A percentile compares a stretch with the other conserved stretches of the same genome.
phyloP scores from a whole-genome alignment of 164 flowering plant genomes.

The Stephania japonica region DNA sequence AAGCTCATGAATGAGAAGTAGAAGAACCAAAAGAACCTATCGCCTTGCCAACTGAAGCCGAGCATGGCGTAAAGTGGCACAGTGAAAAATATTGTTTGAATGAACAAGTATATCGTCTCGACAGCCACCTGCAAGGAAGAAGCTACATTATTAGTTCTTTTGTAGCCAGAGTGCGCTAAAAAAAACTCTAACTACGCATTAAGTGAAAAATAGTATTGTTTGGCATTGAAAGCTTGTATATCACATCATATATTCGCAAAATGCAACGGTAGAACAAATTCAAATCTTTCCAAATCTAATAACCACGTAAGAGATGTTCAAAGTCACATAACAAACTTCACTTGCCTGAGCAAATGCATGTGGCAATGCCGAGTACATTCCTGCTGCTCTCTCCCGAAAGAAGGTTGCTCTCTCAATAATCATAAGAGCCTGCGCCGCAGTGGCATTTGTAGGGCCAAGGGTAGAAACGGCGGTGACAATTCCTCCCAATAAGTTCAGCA shows the following conservation, averaged over 20 bases:
- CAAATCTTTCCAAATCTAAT: background rate
- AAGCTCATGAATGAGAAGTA: conserved; percentile 47
- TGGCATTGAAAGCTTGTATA: no score
- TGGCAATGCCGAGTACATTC: conserved; percentile 73
- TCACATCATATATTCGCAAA: no score
- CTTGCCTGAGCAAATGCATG: conserved; percentile 72
- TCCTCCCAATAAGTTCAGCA: conserved; percentile 57
- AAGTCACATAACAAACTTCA: background rate
- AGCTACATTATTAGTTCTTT: background rate
- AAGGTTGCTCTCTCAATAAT: conserved; percentile 63
- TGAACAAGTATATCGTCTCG: conserved; percentile 31
- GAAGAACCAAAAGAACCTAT: conserved; percentile 40
- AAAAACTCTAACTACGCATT: no score
- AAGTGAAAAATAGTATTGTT: background rate
- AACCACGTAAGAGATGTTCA: background rate
- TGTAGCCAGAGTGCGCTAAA: background rate
- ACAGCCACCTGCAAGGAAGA: conserved; percentile 33
- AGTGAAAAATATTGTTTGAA: conserved; percentile 33
- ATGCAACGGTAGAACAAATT: no score
- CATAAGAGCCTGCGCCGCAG: conserved; percentile 48
- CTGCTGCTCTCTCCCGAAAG: conserved; percentile 81
- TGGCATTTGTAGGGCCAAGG: conserved; percentile 56
- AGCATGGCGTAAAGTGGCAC: conserved; percentile 43
- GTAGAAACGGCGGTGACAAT: conserved; percentile 55
- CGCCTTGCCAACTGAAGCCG: conserved; percentile 33